Evolutionary conservation across 495 filamentous ascomycete genomes (phyloP).

Genomic region (Trichoderma erinaceum): DNA sequence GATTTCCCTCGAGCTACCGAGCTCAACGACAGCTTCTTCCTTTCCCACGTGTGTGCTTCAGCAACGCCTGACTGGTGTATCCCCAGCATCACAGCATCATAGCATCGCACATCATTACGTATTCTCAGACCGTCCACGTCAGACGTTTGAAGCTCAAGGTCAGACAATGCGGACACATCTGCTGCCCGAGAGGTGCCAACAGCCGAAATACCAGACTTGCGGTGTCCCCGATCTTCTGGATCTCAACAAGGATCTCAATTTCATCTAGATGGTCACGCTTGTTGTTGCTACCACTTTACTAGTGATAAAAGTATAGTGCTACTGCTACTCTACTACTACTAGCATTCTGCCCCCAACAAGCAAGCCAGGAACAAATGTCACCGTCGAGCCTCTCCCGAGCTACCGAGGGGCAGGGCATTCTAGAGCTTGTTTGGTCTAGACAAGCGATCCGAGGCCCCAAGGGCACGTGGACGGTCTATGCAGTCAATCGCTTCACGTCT

Average conservation of each 20-base stretch:
- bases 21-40: not conserved
- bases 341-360: not conserved
- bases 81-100: not conserved
- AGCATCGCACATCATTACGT: constrained; percentile 3
- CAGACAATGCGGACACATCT: not conserved
- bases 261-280: not conserved
- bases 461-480: not conserved
- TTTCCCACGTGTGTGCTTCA: constrained; percentile 1
- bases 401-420: constrained; percentile 9
- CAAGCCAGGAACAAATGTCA: not conserved
- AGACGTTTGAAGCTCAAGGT: not conserved
- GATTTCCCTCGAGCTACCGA: not conserved
- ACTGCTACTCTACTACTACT: too few relatives aligned
- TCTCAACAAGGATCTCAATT: constrained; percentile 4
- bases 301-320: too few relatives aligned
- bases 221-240: constrained; percentile 2
- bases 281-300: too few relatives aligned
- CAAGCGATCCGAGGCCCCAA: not conserved
- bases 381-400: not conserved
- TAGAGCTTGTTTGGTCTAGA: constrained; percentile 4
- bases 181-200: not conserved
- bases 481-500: not conserved
- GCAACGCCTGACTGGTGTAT: not conserved
- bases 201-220: not conserved
- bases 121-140: constrained; percentile 9